phyloP scores from a whole-genome alignment of 2,329 filamentous ascomycete genomes.

The Ascocoryne sarcoides region DNA sequence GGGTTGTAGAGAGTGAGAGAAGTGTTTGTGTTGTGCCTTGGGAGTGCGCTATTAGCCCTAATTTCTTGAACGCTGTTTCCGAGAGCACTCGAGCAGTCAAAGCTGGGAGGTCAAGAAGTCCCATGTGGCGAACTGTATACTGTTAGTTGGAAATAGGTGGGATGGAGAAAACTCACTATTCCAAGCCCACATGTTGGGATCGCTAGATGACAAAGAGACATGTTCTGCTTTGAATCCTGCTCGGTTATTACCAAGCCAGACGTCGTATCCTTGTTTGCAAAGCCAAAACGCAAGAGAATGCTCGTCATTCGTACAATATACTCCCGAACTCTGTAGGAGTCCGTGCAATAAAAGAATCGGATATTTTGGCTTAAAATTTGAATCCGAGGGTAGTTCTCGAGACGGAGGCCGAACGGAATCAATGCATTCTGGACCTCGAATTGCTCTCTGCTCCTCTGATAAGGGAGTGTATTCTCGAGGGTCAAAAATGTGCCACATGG shows the following conservation, averaged over 20 bases:
- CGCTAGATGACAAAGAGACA: slow-evolving; percentile 55
- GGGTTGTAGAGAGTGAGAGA: slow-evolving; percentile 79
- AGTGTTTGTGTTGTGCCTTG: slow-evolving; percentile 86
- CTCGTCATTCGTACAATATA: slow-evolving; percentile 85
- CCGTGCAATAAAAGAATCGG: slow-evolving; percentile 83
- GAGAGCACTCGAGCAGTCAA: slow-evolving; percentile 68
- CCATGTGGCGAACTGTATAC: slow-evolving; percentile 66
- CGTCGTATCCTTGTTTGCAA: slow-evolving; percentile 83
- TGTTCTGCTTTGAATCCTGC: slow-evolving; percentile 78
- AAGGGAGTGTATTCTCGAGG: slow-evolving; percentile 3
- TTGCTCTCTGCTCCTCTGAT: neutral
- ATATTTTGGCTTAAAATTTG: slow-evolving; percentile 43
- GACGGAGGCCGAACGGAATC: slow-evolving; percentile 1
- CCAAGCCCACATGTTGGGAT: slow-evolving; percentile 94
- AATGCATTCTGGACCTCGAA: slow-evolving; percentile 1
- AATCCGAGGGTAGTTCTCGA: neutral
- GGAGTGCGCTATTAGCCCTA: slow-evolving; percentile 77
- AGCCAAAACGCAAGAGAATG: slow-evolving; percentile 85
- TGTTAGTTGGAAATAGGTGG: neutral
- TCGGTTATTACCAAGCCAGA: slow-evolving; percentile 90
- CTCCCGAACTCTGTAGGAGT: slow-evolving; percentile 74
- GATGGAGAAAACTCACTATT: slow-evolving; percentile 42
- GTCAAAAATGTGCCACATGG: slow-evolving; percentile 7
- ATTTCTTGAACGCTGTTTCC: slow-evolving; percentile 73
- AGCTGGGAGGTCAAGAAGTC: slow-evolving; percentile 75